Conservation (phyloP, 768 basidiomycete genomes). For the Paxillus rubicundulus region DNA sequence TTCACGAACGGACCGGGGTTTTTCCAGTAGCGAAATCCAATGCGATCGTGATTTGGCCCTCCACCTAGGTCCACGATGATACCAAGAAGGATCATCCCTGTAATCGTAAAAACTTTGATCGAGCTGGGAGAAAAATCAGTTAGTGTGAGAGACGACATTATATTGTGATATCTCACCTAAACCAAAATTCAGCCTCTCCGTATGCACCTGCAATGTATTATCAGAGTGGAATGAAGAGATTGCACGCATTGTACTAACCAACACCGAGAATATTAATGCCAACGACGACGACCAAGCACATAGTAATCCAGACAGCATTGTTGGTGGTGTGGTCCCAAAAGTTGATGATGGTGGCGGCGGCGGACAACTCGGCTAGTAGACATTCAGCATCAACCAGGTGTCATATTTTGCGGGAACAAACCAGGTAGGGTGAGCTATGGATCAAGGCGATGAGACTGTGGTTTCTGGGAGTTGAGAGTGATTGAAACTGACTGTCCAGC, state of each 20-base stretch:
- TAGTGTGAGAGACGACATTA: background rate
- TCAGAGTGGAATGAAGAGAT: background rate
- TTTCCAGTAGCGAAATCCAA: conserved; percentile 47
- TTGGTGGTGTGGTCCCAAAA: conserved; percentile 43
- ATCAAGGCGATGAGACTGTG: background rate
- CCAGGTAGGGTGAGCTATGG: conserved; percentile 25
- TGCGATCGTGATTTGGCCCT: conserved; percentile 50
- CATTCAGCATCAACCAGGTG: conserved; percentile 1
- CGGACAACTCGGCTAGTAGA: conserved; percentile 43
- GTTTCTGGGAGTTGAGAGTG: background rate
- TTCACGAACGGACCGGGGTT: conserved; percentile 59
- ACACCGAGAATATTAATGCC: conserved; percentile 44
- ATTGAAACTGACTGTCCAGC: conserved; percentile 27
- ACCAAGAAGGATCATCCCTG: conserved; percentile 45
- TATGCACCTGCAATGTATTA: conserved; percentile 31
- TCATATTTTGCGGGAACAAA: conserved; percentile 3
- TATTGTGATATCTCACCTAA: conserved; percentile 27
- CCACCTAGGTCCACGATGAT: conserved; percentile 53
- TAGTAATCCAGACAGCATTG: conserved; percentile 50
- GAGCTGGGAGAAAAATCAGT: conserved; percentile 27
- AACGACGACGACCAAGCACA: conserved; percentile 51
- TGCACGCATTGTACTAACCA: conserved; percentile 18
- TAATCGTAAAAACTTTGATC: conserved; percentile 51
- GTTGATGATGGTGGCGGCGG: conserved; percentile 48
- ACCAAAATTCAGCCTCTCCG: conserved; percentile 50